A percentile compares a stretch with the other conserved stretches of the same genome.
phyloP scores from a whole-genome alignment of 176 grass and related monocot species.

The Avena insularis region DNA sequence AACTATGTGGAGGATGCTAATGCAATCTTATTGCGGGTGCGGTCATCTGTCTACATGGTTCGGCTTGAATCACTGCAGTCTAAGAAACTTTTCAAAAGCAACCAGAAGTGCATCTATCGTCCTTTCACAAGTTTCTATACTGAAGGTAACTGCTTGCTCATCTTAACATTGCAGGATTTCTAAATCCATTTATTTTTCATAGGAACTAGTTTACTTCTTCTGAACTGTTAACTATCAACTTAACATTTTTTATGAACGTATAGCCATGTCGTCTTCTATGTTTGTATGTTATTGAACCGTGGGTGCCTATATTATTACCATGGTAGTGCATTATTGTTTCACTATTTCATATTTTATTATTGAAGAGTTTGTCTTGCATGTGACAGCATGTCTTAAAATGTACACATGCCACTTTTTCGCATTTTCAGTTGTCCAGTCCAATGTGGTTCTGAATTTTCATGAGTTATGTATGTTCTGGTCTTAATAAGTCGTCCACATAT shows the following conservation, averaged over 20 bases:
- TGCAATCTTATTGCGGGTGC: background rate
- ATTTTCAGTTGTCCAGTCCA: background rate
- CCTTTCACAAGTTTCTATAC: constrained; percentile 19
- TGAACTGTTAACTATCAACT: background rate
- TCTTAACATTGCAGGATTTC: background rate
- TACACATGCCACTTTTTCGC: too few species aligned
- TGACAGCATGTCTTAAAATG: too few species aligned
- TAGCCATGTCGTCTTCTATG: background rate
- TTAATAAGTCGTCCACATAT: too few species aligned
- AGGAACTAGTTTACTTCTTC: background rate
- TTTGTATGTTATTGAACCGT: background rate
- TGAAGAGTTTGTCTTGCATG: too few species aligned
- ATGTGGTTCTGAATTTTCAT: too few species aligned
- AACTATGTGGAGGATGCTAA: background rate
- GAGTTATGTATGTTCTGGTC: too few species aligned
- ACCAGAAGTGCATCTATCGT: background rate
- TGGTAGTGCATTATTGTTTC: background rate
- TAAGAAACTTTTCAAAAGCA: background rate
- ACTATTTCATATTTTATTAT: too few species aligned
- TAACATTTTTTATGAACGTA: background rate
- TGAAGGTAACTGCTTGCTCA: constrained; percentile 2
- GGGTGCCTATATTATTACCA: background rate
- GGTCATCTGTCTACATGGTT: background rate
- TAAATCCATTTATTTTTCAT: background rate
- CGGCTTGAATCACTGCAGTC: background rate